Percentiles rank a stretch among this genome's conserved stretches.
phyloP scores from a whole-genome alignment of 169 alveolate species.

The Plasmodium yoelii region DNA sequence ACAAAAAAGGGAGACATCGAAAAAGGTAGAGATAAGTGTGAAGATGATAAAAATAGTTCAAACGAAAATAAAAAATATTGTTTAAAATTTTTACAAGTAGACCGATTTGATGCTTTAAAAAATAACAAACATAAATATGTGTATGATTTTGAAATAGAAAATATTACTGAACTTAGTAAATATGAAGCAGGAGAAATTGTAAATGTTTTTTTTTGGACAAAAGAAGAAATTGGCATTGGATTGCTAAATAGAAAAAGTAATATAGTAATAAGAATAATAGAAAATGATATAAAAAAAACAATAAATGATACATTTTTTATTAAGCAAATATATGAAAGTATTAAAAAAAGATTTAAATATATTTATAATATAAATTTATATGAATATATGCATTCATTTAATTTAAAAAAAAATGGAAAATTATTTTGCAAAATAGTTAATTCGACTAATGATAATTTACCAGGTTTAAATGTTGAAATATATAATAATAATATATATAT shows the following conservation, averaged over 20 bases:
- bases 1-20: background rate
- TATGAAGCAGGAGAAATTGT: constrained; percentile 55
- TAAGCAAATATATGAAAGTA: constrained; percentile 34
- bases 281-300: constrained; percentile 19
- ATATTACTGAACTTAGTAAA: constrained; percentile 17
- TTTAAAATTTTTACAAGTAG: constrained; percentile 2
- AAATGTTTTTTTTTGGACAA: constrained; percentile 32
- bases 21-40: background rate
- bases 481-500: constrained; percentile 22
- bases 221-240: constrained; percentile 33
- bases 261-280: constrained; percentile 38
- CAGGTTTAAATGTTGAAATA: constrained; percentile 27
- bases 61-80: background rate
- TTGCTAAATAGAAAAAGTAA: constrained; percentile 54
- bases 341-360: constrained; percentile 52
- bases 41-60: background rate
- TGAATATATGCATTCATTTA: constrained; percentile 37
- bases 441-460: constrained; percentile 29
- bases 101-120: constrained; percentile 18
- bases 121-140: constrained; percentile 34
- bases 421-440: constrained; percentile 37
- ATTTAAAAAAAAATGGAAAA: constrained; percentile 13
- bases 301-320: constrained; percentile 46
- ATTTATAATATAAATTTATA: constrained; percentile 32
- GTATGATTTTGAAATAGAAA: constrained; percentile 47